Evolutionary conservation across 2,329 filamentous ascomycete species (phyloP).

Genomic region (Metarhizium brunneum): DNA sequence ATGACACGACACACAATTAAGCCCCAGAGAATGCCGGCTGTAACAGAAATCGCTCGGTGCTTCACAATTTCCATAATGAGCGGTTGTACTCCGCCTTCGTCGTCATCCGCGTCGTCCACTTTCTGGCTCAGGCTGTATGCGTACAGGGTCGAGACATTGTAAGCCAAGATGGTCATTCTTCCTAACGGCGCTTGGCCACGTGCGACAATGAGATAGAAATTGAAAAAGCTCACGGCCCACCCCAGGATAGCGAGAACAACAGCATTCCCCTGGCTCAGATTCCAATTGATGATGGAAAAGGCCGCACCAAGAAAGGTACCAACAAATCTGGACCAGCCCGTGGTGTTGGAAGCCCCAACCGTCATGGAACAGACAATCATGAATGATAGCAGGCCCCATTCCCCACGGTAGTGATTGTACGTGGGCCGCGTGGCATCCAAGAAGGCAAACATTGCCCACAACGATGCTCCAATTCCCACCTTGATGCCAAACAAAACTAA

Average conservation of each 20-base stretch:
- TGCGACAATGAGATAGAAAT: conserved; percentile 77
- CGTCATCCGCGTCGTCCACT: conserved; percentile 65
- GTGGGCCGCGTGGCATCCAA: conserved; percentile 61
- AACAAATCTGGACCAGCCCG: conserved; percentile 69
- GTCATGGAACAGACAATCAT: conserved; percentile 97
- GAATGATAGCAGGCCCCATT: conserved; percentile 91
- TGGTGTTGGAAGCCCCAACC: conserved; percentile 84
- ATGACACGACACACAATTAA: conserved; percentile 76
- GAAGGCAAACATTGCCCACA: conserved; percentile 80
- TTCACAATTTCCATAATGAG: conserved; percentile 75
- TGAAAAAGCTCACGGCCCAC: conserved; percentile 66
- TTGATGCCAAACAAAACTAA: conserved; percentile 68
- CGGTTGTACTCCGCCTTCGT: conserved; percentile 71
- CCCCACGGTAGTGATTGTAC: conserved; percentile 77
- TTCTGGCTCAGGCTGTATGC: conserved; percentile 74
- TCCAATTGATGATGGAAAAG: conserved; percentile 68
- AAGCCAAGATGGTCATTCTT: conserved; percentile 83
- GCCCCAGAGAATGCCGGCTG: conserved; percentile 77
- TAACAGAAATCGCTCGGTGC: conserved; percentile 74
- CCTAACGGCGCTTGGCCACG: conserved; percentile 75
- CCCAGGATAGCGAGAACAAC: conserved; percentile 65
- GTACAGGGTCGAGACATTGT: conserved; percentile 86
- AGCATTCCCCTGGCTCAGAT: conserved; percentile 60
- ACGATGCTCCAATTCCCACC: conserved; percentile 73
- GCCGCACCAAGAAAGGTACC: conserved; percentile 72